Evolutionary conservation across 306 rosid species (phyloP).

Genomic region (Cicer bijugum): DNA sequence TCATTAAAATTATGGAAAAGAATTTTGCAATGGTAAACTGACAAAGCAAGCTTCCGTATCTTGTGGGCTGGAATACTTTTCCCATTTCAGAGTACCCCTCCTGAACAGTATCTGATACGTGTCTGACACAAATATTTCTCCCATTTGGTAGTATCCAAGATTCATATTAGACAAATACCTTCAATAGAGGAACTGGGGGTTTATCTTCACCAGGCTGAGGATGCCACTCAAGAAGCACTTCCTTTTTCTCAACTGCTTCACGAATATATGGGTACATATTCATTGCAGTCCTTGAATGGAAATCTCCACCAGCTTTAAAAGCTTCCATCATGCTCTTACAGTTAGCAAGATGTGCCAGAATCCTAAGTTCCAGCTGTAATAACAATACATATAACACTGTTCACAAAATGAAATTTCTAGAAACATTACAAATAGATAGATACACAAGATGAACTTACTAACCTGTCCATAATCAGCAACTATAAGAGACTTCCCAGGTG

Average conservation of each 20-base stretch:
- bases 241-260: slow-evolving; percentile 70
- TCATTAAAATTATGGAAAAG: slow-evolving; percentile 30
- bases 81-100: too few species aligned
- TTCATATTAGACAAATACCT: slow-evolving; percentile 53
- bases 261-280: slow-evolving; percentile 95
- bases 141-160: too few species aligned
- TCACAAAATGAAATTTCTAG: slow-evolving; percentile 39
- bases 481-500: slow-evolving; percentile 88
- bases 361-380: slow-evolving; percentile 92
- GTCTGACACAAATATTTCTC: too few species aligned
- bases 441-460: slow-evolving; percentile 42
- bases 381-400: slow-evolving; percentile 49
- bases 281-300: slow-evolving; percentile 98
- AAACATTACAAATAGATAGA: slow-evolving; percentile 32
- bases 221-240: slow-evolving; percentile 96
- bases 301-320: slow-evolving; percentile 95
- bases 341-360: slow-evolving; percentile 92
- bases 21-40: background rate
- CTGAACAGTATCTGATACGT: too few species aligned
- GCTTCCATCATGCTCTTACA: slow-evolving; percentile 98
- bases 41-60: background rate
- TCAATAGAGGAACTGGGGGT: slow-evolving; percentile 93
- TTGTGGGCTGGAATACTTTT: too few species aligned
- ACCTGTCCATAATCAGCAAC: slow-evolving; percentile 99
- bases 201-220: slow-evolving; percentile 92